A percentile compares a stretch with the other conserved stretches of the same genome.
Conservation (phyloP, 805 yeast species). For the Lachancea nothofagi region DNA sequence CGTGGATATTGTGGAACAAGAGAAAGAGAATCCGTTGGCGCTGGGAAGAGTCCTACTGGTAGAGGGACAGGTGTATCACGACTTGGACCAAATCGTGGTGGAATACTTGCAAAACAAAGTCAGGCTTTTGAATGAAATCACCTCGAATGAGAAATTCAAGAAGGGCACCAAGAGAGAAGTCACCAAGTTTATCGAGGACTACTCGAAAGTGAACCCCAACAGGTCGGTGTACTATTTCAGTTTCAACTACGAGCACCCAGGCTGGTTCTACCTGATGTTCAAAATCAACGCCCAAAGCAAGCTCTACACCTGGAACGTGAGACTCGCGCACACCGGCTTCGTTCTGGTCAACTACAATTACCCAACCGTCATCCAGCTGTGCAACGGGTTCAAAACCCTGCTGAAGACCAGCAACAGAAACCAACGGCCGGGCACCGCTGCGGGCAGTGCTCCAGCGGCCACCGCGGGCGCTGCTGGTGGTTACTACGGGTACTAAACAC, state of each 20-base stretch:
- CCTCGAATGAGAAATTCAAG: slow-evolving; percentile 81
- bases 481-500: slow-evolving; percentile 12
- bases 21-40: slow-evolving; percentile 55
- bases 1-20: slow-evolving; percentile 74
- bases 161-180: slow-evolving; percentile 72
- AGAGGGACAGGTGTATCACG: slow-evolving; percentile 67
- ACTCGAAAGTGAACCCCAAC: slow-evolving; percentile 84
- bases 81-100: slow-evolving; percentile 88
- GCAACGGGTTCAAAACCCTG: slow-evolving; percentile 89
- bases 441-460: slow-evolving; percentile 6
- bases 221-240: slow-evolving; percentile 89
- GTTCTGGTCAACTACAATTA: slow-evolving; percentile 73
- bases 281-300: slow-evolving; percentile 68
- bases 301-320: slow-evolving; percentile 82
- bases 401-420: slow-evolving; percentile 33
- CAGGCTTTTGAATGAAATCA: slow-evolving; percentile 76
- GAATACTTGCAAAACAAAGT: slow-evolving; percentile 82
- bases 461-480: slow-evolving; percentile 10
- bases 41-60: slow-evolving; percentile 57
- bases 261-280: slow-evolving; percentile 86
- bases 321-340: slow-evolving; percentile 83
- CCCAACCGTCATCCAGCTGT: slow-evolving; percentile 81
- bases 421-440: slow-evolving; percentile 8
- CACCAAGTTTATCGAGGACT: slow-evolving; percentile 79
- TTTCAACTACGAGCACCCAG: slow-evolving; percentile 84